Base-by-base conservation (phyloP, 345 rosid genomes). In the Boechera retrofracta region DNA sequence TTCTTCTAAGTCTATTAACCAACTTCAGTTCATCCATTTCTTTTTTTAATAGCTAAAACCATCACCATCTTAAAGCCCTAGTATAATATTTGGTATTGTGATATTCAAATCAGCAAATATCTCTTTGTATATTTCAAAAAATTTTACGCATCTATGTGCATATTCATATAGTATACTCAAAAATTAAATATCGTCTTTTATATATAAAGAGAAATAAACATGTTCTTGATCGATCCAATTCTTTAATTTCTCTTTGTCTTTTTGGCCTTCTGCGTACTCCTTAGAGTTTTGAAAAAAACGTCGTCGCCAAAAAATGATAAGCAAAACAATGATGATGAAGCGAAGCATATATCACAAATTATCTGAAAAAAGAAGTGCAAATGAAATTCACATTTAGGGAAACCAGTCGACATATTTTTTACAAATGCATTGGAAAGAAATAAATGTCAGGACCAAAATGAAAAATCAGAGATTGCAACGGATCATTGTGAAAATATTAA, bases 391-490 rank as follows among this genome's bases (percentile, higher is more conserved):
- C 77, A 64, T 52, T 39, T 16, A 73, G n/a, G 21, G 71, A 39
- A 53, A 53, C 53, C 45, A 53, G 18, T 53, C 61, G 70, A 52
- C 54, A 73, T 3, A 53, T 15, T 29, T 41, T 62, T 41, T 21
- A 21, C 63, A 64, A 31, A 52, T 53, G 33, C 35, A 39, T 64
- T 6, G 54, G 52, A 11, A 49, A 26, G 18, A 48, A 35, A 39
- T 60, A 38, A 41, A 53, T 73, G 53, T 10, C 24, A 41, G 12
- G 77, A 42, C 51, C 18, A 61, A 60, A 72, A 49, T 49, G 11
- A 49, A 8, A 64, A 73, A 55, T 73, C 53, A 55, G 33, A 54
- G 44, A 41, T 54, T 64, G 47, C 56, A 64, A 53, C 70, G 4
- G 24, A 73, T 64, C 21, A 16, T 16, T n/a, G 39, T 26, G 53